These are phyloP conservation scores for Fusarium pininemorale DNA, from an alignment of 2,329 filamentous ascomycete species.

Conservation along the genomic window DNA sequence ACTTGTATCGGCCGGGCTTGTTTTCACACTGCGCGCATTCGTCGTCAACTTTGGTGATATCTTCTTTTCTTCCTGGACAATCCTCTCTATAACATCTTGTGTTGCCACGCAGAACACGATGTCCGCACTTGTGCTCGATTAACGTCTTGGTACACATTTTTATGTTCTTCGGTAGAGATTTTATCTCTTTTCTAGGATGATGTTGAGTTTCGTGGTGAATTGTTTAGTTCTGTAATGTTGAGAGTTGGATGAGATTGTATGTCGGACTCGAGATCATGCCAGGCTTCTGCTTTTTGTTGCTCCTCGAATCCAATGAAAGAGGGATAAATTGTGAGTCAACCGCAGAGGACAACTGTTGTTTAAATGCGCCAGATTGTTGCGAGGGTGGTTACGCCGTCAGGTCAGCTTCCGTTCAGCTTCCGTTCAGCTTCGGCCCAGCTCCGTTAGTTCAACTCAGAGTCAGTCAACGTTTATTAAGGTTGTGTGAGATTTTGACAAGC, in stretches of 20 bases:
- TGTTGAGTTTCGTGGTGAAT: neutral
- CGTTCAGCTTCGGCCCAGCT: neutral
- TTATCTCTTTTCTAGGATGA: neutral
- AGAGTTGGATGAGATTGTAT: neutral
- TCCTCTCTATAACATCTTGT: slow-evolving; percentile 48
- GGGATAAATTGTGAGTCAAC: neutral
- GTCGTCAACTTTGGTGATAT: slow-evolving; percentile 44
- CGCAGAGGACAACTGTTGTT: slow-evolving; percentile 2
- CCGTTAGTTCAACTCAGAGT: neutral
- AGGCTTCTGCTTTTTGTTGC: neutral
- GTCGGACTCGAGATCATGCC: neutral
- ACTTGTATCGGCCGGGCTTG: slow-evolving; percentile 40
- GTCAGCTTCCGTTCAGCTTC: neutral
- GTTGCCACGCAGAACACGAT: slow-evolving; percentile 48
- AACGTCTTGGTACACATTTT: slow-evolving; percentile 48
- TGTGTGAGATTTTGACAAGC: neutral
- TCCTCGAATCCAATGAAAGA: neutral
- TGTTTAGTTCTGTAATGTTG: neutral
- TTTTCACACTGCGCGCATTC: slow-evolving; percentile 49
- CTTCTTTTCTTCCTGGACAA: slow-evolving; percentile 46
- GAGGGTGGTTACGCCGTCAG: slow-evolving; percentile 12
- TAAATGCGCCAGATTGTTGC: neutral
- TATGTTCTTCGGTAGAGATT: neutral
- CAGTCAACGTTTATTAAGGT: neutral
- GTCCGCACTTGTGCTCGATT: slow-evolving; percentile 50